These are phyloP conservation scores for Fusarium zealandicum DNA, from an alignment of 2,329 filamentous ascomycete genomes.

Conservation along the genomic window DNA sequence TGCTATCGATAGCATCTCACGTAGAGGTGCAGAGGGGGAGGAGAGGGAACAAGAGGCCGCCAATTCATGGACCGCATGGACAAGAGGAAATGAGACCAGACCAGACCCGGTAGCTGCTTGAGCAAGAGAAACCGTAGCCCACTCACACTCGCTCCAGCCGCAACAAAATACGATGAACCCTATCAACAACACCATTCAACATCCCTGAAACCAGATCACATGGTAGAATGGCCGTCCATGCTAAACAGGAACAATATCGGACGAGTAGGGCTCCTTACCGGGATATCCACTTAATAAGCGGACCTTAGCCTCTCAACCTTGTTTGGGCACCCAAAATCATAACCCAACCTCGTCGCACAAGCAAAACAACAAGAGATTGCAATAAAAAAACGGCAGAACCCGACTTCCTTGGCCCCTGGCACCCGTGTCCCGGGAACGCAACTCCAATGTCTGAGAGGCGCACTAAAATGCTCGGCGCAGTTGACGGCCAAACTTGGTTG, in stretches of 20 bases:
- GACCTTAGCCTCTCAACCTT: constrained; percentile 38
- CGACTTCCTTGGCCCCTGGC: constrained; percentile 26
- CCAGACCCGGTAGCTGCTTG: not conserved
- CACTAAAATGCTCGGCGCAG: not conserved
- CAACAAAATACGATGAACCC: constrained; percentile 2
- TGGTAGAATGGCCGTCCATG: constrained; percentile 12
- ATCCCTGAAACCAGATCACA: constrained; percentile 32
- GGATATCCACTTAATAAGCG: constrained; percentile 36
- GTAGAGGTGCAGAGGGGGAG: constrained; percentile 3
- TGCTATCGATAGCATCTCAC: not conserved
- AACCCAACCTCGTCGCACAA: constrained; percentile 7
- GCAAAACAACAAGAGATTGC: not conserved
- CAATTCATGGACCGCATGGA: not conserved
- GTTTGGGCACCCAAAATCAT: constrained; percentile 34
- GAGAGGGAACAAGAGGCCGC: constrained; percentile 28
- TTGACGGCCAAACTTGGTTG: not conserved
- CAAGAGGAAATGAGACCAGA: constrained; percentile 13
- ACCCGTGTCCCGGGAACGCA: constrained; percentile 29
- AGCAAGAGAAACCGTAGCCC: constrained; percentile 20
- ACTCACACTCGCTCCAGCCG: constrained; percentile 20
- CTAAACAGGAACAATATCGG: not conserved
- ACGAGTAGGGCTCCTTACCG: constrained; percentile 31
- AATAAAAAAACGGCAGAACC: not conserved
- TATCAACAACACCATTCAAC: constrained; percentile 8
- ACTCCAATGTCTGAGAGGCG: constrained; percentile 18